Evolutionary conservation across 1,284 basidiomycete species (phyloP).

Genomic region (Mrakiaceae sp.): DNA sequence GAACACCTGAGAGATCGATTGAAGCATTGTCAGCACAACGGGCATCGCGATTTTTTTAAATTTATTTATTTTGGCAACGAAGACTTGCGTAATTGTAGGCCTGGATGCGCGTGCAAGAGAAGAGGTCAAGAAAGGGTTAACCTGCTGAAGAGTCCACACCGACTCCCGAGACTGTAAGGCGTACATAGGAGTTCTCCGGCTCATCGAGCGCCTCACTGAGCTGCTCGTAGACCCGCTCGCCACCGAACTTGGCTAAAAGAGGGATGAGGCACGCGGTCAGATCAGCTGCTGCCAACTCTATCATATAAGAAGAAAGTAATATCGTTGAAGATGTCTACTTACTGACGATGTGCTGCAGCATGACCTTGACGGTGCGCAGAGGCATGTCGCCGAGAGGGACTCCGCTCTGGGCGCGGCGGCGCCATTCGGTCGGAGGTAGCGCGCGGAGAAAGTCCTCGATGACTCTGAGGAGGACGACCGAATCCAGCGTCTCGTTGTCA

Average conservation of each 20-base stretch:
- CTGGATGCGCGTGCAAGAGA: conserved; percentile 12
- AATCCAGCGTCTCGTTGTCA: conserved; percentile 63
- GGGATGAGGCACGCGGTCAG: background rate
- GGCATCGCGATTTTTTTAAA: conserved; percentile 31
- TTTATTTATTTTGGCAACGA: too few relatives aligned
- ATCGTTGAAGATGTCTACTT: conserved; percentile 33
- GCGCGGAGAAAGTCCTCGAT: conserved; percentile 90
- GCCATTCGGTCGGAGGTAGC: conserved; percentile 92
- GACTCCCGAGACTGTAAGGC: conserved; percentile 44
- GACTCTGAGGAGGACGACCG: conserved; percentile 80
- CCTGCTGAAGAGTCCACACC: conserved; percentile 43
- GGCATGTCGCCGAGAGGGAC: conserved; percentile 96
- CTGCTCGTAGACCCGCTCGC: conserved; percentile 33
- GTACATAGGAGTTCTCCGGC: conserved; percentile 29
- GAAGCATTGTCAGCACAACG: conserved; percentile 35
- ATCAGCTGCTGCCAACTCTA: background rate
- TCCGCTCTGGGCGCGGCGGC: conserved; percentile 74
- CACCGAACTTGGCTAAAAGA: conserved; percentile 33
- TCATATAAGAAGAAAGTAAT: background rate
- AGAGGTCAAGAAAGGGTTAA: conserved; percentile 46
- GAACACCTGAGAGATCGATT: conserved; percentile 33
- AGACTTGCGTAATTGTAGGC: too few relatives aligned
- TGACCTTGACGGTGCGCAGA: conserved; percentile 90
- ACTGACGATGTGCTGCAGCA: conserved; percentile 91
- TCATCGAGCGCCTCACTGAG: conserved; percentile 26